A percentile compares a stretch with the other conserved stretches of the same genome.
phyloP scores from a whole-genome alignment of 108 stramenopile genomes.

The Cyclotella choctawhatcheeana region DNA sequence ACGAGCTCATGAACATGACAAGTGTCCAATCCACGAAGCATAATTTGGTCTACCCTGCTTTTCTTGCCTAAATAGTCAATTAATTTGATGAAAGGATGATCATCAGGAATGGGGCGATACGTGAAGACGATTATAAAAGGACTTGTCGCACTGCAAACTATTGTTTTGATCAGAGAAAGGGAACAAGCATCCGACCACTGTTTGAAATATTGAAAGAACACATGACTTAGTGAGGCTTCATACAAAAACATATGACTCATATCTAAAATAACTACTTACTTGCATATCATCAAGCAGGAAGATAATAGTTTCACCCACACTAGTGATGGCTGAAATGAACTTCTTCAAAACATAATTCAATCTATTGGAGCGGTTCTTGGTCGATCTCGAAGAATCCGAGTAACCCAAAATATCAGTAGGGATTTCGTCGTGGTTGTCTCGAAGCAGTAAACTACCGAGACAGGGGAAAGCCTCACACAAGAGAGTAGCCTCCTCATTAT shows the following conservation, averaged over 20 bases:
- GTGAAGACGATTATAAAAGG: conserved; percentile 30
- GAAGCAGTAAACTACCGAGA: not conserved
- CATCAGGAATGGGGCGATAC: conserved; percentile 3
- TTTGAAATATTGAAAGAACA: too few relatives aligned
- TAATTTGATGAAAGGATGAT: conserved; percentile 18
- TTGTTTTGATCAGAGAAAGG: not conserved
- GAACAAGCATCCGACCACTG: conserved; percentile 15
- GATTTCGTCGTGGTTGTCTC: not conserved
- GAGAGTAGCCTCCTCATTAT: not conserved
- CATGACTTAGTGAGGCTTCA: too few relatives aligned
- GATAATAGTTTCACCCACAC: conserved; percentile 6
- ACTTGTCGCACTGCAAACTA: not conserved
- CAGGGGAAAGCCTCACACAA: conserved; percentile 16
- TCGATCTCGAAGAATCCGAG: too few relatives aligned
- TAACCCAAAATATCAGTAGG: not conserved
- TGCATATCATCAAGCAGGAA: conserved; percentile 15
- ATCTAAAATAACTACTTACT: too few relatives aligned
- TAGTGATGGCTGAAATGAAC: not conserved
- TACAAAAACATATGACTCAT: too few relatives aligned
- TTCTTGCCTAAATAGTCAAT: not conserved
- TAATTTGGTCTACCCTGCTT: not conserved
- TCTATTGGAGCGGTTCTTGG: not conserved
- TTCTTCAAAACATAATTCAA: conserved; percentile 13
- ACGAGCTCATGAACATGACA: not conserved
- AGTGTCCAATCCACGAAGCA: not conserved